phyloP scores from a whole-genome alignment of 2,329 filamentous ascomycete genomes.

The Nemania sp. region DNA sequence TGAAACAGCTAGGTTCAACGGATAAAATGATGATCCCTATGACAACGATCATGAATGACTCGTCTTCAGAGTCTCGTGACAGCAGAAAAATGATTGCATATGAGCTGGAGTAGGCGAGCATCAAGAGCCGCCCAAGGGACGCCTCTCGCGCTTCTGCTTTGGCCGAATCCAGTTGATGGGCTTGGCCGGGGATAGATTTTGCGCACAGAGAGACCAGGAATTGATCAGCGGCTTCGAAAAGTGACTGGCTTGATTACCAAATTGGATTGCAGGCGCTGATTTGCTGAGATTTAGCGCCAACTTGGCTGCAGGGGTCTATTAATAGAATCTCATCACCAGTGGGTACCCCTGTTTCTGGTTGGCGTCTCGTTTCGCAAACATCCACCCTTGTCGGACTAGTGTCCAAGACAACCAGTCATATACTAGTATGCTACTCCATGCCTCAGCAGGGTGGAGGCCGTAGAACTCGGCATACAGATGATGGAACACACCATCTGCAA shows the following conservation, averaged over 20 bases:
- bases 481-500: slow-evolving; percentile 31
- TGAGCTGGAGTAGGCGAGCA: slow-evolving; percentile 1
- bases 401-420: slow-evolving; percentile 31
- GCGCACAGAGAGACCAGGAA: slow-evolving; percentile 8
- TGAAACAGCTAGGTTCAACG: neutral
- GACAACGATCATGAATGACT: neutral
- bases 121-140: slow-evolving; percentile 21
- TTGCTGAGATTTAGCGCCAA: slow-evolving; percentile 30
- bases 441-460: slow-evolving; percentile 27
- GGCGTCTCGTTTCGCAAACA: slow-evolving; percentile 40
- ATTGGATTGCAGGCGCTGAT: slow-evolving; percentile 25
- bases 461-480: slow-evolving; percentile 27
- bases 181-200: slow-evolving; percentile 11
- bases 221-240: slow-evolving; percentile 22
- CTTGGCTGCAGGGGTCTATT: slow-evolving; percentile 32
- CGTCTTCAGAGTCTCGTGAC: no score
- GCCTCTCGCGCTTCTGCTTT: slow-evolving; percentile 23
- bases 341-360: slow-evolving; percentile 18
- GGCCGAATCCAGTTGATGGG: slow-evolving; percentile 11
- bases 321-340: slow-evolving; percentile 32
- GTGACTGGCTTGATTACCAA: slow-evolving; percentile 23
- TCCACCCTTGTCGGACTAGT: slow-evolving; percentile 28
- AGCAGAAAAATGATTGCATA: neutral
- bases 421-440: slow-evolving; percentile 21
- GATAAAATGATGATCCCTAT: neutral